Conservation (phyloP, 768 basidiomycete genomes). For the Nidularia sp. region DNA sequence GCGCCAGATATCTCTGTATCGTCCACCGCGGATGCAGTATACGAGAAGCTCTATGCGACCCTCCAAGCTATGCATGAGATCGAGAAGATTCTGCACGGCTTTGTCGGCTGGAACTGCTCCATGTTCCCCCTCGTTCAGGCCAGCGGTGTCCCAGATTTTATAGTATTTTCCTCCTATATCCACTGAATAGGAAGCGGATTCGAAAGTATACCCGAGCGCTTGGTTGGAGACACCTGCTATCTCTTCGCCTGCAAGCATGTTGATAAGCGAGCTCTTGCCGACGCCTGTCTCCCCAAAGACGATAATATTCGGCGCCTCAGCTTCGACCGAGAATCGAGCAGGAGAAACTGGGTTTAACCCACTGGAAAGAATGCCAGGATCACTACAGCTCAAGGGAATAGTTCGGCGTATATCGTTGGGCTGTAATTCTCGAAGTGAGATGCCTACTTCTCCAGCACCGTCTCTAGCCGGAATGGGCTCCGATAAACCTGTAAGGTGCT, state of each 20-base stretch:
- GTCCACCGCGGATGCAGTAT: slow-evolving; percentile 29
- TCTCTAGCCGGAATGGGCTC: no score
- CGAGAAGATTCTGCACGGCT: slow-evolving; percentile 17
- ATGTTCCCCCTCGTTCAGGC: slow-evolving; percentile 29
- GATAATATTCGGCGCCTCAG: slow-evolving; percentile 18
- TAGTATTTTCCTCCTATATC: slow-evolving; percentile 15
- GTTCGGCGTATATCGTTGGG: no score
- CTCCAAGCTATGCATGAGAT: slow-evolving; percentile 26
- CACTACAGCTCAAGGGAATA: background rate
- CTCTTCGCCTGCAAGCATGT: slow-evolving; percentile 25
- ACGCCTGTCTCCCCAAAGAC: slow-evolving; percentile 37
- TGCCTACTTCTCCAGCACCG: no score
- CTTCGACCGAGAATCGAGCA: background rate
- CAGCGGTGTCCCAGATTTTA: slow-evolving; percentile 33
- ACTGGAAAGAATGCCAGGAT: background rate
- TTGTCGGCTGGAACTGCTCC: slow-evolving; percentile 13
- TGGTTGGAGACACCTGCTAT: slow-evolving; percentile 24
- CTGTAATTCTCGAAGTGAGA: no score
- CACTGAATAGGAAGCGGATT: slow-evolving; percentile 16
- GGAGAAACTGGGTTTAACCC: background rate
- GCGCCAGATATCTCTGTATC: slow-evolving; percentile 12
- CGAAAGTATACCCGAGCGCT: slow-evolving; percentile 30
- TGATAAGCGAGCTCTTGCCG: slow-evolving; percentile 39
- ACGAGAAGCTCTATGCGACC: slow-evolving; percentile 34
- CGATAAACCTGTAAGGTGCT: no score